Evolutionary conservation across 768 basidiomycete genomes (phyloP), one percentile per base, ranked within the genome.

Genomic region (Xerocomellus dryophilus): DNA sequence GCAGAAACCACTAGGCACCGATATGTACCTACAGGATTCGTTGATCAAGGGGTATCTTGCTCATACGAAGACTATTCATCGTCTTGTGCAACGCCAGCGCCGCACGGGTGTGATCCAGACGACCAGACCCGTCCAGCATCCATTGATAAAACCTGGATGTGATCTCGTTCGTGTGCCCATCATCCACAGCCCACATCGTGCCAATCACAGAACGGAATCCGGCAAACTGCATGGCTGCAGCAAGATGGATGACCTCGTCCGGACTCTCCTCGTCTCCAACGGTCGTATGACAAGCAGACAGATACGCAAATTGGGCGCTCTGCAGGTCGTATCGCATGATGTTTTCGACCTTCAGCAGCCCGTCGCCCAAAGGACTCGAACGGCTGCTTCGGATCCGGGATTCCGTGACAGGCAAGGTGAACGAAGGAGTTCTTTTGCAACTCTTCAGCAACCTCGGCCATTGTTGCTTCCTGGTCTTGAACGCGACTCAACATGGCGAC

Each of bases 381-480:
- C 1, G 67, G 61, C 8, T 36, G 43, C 29, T 27, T n/a, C 3
- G 3, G 25, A 27, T 57, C 43, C 14, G 53, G 60, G 17, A 44
- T 39, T 1, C 61, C 67, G 25, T 69, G 67, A 21, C 63, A 66
- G 2, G 65, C 63, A 20, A 69, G 57, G 29, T 54, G 53, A 8
- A 43, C 21, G 10, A 43, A 49, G 11, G 35, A 25, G 18, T 21
- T 43, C 21, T 3, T 5, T 4, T 35, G 7, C 20, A 50, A 11
- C n/a, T 20, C 42, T 12, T 44, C 35, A 23, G 3, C 35, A 23
- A 54, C 17, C 3, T 14, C 47, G 52, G 39, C 23, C 11, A 48
- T 17, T 1, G 4, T 47, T 7, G 44, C 44, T 12, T 41, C 31
- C 1, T n/a, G 15, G 14, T 21, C 42, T n/a, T 40, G 40, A 36